These are phyloP conservation scores for Rhizopogon roseolus DNA, from an alignment of 768 basidiomycete species.

Conservation along the genomic window DNA sequence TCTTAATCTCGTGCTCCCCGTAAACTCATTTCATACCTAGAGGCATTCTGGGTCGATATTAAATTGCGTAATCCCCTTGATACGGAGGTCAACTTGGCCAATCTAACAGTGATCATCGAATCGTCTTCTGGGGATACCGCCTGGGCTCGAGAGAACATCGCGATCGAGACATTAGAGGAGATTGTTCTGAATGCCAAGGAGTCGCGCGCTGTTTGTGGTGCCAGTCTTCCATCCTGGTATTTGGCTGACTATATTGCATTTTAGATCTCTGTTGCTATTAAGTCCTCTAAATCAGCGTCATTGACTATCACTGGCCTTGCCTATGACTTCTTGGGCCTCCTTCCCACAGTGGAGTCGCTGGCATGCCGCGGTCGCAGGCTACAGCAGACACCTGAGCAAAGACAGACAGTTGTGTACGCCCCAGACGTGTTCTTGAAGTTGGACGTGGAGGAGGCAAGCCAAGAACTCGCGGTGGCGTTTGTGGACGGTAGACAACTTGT, in stretches of 20 bases:
- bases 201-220: constrained; percentile 50
- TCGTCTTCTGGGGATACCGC: constrained; percentile 24
- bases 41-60: constrained; percentile 75
- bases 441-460: constrained; percentile 59
- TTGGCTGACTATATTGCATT: background rate
- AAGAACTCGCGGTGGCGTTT: constrained; percentile 57
- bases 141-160: constrained; percentile 36
- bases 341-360: constrained; percentile 64
- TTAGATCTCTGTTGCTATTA: constrained; percentile 63
- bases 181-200: constrained; percentile 61
- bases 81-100: constrained; percentile 63
- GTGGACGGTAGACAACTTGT: constrained; percentile 46
- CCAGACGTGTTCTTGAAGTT: constrained; percentile 58
- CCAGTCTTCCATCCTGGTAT: background rate
- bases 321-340: constrained; percentile 70
- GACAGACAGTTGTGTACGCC: constrained; percentile 66
- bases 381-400: constrained; percentile 68
- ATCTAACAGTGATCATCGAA: constrained; percentile 55
- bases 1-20: background rate
- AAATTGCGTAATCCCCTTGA: constrained; percentile 67
- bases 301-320: constrained; percentile 53
- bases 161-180: constrained; percentile 58
- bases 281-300: constrained; percentile 43
- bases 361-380: constrained; percentile 70
- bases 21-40: constrained; percentile 31